Conservation (phyloP, 805 yeast species). For the Ascoidea asiatica region DNA sequence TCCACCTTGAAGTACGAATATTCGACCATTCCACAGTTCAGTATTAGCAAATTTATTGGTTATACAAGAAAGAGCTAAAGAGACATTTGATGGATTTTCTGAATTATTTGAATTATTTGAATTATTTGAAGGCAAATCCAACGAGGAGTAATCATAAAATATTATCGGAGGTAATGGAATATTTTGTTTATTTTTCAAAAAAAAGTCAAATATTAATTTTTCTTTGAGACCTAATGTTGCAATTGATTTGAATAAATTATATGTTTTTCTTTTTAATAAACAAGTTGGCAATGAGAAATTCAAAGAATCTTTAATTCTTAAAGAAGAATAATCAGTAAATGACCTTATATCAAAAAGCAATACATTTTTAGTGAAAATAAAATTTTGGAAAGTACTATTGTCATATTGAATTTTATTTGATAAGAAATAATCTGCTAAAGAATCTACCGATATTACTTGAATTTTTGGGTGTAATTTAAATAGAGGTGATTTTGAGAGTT, state of each 20-base stretch:
- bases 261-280: constrained; percentile 59
- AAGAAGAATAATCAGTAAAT: constrained; percentile 52
- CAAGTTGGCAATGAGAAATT: constrained; percentile 89
- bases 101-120: constrained; percentile 16
- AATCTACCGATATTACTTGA: too few relatives aligned
- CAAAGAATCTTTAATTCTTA: constrained; percentile 46
- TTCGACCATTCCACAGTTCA: constrained; percentile 23
- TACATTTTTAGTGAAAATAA: constrained; percentile 11
- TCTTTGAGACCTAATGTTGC: constrained; percentile 46
- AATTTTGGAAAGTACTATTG: background rate
- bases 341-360: constrained; percentile 73
- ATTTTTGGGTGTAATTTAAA: too few relatives aligned
- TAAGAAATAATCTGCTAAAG: too few relatives aligned
- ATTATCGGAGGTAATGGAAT: constrained; percentile 26
- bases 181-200: constrained; percentile 17
- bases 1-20: constrained; percentile 29
- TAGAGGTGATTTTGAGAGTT: too few relatives aligned
- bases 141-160: constrained; percentile 32
- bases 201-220: constrained; percentile 25
- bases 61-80: constrained; percentile 29
- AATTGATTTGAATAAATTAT: constrained; percentile 48
- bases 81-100: constrained; percentile 11
- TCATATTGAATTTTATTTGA: background rate
- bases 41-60: constrained; percentile 32
- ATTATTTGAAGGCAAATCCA: background rate